Evolutionary conservation across 306 rosid species (phyloP), one percentile per base, ranked within the genome.

Genomic region (Calophaca sinica): DNA sequence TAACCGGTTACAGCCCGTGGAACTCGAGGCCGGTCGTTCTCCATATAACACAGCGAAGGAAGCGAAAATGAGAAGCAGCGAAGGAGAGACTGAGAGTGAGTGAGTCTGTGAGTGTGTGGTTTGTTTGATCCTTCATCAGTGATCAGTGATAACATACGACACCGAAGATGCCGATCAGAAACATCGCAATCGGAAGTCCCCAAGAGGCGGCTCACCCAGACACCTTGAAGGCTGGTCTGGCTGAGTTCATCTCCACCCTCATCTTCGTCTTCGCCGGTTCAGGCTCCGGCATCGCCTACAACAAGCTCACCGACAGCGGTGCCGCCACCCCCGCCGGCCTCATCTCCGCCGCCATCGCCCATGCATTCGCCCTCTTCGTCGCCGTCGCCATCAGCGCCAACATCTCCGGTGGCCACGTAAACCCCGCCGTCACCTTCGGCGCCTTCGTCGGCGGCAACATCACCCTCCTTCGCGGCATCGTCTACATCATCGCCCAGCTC

Each of bases 401-500:
- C 84, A 89, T 93, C 85, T 93, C 98, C 66, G 97, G 97, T 9
- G 98, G 97, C 11, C 98, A 93, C 79, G 97, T 93, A 39, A 93
- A 93, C 89, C 97, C 98, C 7, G 97, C 97, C 10, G 98, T 93
- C 42, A 93, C 98, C 41, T 91, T 93, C 80, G 98, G 97, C 0
- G 87, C 87, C 55, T 91, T 93, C 78, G 3, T 93, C 32, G 98
- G 97, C 4, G 98, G 98, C 0, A 88, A 93, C 79, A 93, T 93
- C 90, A 45, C 87, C 46, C 68, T 93, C 65, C 81, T 91, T 49
- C 96, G 97, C 14, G 92, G 93, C 7, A 15, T 93, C 74, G 80
- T 91, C 26, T 93, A 93, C 88, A 69, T 90, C 88, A 78, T 93
- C 66, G 98, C 94, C 29, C 98, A 93, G 86, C 96, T 93, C 26